Evolutionary conservation across 2,329 filamentous ascomycete species (phyloP), one percentile per base, ranked within the genome.

Genomic region (Penicillium thymicola): DNA sequence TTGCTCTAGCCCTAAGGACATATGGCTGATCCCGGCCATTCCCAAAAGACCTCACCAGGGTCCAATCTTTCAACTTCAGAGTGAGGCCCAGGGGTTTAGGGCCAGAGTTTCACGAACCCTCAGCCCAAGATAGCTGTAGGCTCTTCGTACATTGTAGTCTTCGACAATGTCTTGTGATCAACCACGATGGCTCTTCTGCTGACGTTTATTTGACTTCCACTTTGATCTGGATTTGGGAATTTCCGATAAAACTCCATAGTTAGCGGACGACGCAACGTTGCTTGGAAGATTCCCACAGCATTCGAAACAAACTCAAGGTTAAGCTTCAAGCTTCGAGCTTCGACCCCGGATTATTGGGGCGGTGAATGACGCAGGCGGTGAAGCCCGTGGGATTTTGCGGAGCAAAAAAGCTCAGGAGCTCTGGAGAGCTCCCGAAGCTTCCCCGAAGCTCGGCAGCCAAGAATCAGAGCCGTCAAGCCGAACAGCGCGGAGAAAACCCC

Each of bases 351-450:
- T 55, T 55, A 3, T 18, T 6, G 5, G 46, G 41, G 41, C 53
- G 53, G 48, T 55, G 18, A 55, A 55, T 55, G 54, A 55, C 54
- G 48, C 54, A 55, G 42, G 54, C 54, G 54, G 54, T 55, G n/a
- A 44, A 23, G 6, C 16, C 14, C 32, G n/a, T 42, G 7, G 16
- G n/a, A 27, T 41, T 51, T 44, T 41, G 53, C 27, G 53, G 53
- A 47, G 47, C 47, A 44, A 54, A 54, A 52, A 47, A 54, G 40
- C 49, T 21, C 38, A 27, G 4, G 14, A 34, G 38, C 47, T 45
- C 30, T 27, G 1, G 16, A 13, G 37, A 54, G 51, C 51, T 54
- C 27, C 21, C n/a, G 36, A 38, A 54, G 36, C 37, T 49, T 30
- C 27, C 50, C 42, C 50, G 23, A 34, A 18, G n/a, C 41, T 46